A percentile compares a stretch with the other conserved stretches of the same genome.
phyloP scores from a whole-genome alignment of 192 early-diverging fungal species.

The Chytriomyces hyalinus region DNA sequence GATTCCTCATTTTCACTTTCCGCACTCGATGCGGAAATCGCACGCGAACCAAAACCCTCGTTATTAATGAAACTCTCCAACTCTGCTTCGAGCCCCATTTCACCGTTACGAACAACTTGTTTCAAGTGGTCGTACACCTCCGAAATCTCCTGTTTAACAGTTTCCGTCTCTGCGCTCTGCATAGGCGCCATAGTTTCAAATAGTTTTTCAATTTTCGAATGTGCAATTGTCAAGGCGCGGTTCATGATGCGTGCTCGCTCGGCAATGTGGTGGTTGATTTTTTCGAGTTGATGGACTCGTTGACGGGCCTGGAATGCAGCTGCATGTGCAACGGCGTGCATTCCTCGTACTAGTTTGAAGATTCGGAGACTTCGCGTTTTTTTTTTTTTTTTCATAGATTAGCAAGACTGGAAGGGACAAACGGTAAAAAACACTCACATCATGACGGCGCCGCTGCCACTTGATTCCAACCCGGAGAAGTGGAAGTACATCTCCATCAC shows the following conservation, averaged over 20 bases:
- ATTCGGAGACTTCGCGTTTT: neutral
- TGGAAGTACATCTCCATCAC: neutral
- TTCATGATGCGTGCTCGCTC: neutral
- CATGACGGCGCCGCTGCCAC: neutral
- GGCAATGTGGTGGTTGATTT: neutral
- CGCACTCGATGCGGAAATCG: too few species aligned
- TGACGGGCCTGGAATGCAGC: neutral
- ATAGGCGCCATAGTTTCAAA: neutral
- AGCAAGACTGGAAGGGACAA: neutral
- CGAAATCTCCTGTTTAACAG: neutral
- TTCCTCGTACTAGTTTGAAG: constrained; percentile 1
- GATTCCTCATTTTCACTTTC: too few species aligned
- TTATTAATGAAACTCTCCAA: neutral
- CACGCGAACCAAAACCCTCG: neutral
- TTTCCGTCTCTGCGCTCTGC: neutral
- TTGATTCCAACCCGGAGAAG: neutral
- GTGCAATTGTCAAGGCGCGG: neutral
- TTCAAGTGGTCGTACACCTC: neutral
- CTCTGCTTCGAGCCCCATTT: neutral
- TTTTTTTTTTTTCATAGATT: neutral
- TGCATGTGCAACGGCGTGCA: neutral
- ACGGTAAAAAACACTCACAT: neutral
- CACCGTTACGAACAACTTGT: neutral
- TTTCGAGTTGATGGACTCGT: neutral
- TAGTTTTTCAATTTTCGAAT: neutral